Percentiles rank a stretch among this genome's conserved stretches.
These are phyloP conservation scores for Tulasnella sp. DNA, from an alignment of 768 basidiomycete species.

Conservation along the genomic window DNA sequence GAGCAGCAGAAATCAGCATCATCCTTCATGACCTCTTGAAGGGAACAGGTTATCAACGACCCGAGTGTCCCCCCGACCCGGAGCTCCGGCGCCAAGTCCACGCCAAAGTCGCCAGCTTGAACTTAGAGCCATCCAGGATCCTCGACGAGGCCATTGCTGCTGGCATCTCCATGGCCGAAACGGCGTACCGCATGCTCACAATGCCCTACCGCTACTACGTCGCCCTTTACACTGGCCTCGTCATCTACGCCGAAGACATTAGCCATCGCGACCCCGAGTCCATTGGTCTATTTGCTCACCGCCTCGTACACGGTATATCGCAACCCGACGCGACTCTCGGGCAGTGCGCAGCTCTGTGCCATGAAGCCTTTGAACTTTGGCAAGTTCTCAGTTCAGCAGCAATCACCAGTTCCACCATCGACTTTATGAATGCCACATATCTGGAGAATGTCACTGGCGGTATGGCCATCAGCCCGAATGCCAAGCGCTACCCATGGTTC, in stretches of 20 bases:
- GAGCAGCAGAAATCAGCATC: background rate
- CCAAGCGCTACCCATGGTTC: too few species aligned
- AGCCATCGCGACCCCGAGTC: slow-evolving; percentile 40
- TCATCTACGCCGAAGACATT: slow-evolving; percentile 48
- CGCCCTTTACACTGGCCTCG: slow-evolving; percentile 48
- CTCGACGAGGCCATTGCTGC: too few species aligned
- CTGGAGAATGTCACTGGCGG: slow-evolving; percentile 44
- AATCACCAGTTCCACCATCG: slow-evolving; percentile 47
- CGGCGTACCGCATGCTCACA: background rate
- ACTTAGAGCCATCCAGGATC: too few species aligned
- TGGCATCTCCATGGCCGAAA: too few species aligned
- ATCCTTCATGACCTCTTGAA: background rate
- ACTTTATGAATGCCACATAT: slow-evolving; percentile 45
- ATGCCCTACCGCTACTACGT: slow-evolving; percentile 45
- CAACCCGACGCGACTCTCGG: slow-evolving; percentile 46
- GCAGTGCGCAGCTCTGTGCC: slow-evolving; percentile 44
- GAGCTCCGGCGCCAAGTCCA: too few species aligned
- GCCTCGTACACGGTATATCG: slow-evolving; percentile 41
- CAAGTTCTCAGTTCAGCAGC: slow-evolving; percentile 43
- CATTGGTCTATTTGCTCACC: slow-evolving; percentile 45
- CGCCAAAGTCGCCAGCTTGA: too few species aligned
- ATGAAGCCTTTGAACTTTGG: slow-evolving; percentile 43
- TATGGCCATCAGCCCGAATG: slow-evolving; percentile 39
- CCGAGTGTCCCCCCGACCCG: too few species aligned
- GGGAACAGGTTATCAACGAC: background rate